Conservation (phyloP, 2,329 filamentous ascomycete species). For the Torrubiella hemipterigena region DNA sequence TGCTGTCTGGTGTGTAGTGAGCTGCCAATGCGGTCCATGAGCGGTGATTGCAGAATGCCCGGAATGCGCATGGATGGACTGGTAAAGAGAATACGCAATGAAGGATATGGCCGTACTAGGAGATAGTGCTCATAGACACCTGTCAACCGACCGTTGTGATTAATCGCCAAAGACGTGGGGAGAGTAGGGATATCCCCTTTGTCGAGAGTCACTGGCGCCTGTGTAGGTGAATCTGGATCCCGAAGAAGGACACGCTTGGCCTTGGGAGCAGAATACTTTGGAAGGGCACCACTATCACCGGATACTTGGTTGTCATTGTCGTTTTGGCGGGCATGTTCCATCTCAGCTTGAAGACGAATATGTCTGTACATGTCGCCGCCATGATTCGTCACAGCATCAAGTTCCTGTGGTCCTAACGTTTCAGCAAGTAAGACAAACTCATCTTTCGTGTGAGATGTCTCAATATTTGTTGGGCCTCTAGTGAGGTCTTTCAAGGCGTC, state of each 20-base stretch:
- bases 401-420: constrained; percentile 55
- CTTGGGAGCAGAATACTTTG: constrained; percentile 1
- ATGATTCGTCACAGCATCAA: constrained; percentile 47
- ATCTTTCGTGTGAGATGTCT: constrained; percentile 29
- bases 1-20: constrained; percentile 33
- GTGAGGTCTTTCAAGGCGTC: constrained; percentile 42
- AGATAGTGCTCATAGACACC: constrained; percentile 42
- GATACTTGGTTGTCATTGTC: constrained; percentile 1
- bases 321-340: constrained; percentile 3
- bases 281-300: constrained; percentile 2
- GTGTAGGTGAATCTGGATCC: constrained; percentile 10
- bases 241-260: constrained; percentile 9
- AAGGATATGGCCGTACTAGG: constrained; percentile 54
- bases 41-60: constrained; percentile 51
- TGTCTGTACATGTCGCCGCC: constrained; percentile 50
- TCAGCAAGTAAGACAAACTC: constrained; percentile 55
- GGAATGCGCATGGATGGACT: constrained; percentile 55
- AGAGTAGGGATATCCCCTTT: background rate
- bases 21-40: constrained; percentile 42
- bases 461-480: constrained; percentile 5
- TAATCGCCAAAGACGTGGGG: constrained; percentile 1
- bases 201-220: constrained; percentile 15
- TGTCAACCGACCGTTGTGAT: constrained; percentile 14
- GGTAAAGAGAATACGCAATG: constrained; percentile 55
- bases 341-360: constrained; percentile 10